These are phyloP conservation scores for Cordyceps javanica DNA, from an alignment of 2,329 filamentous ascomycete species.

Conservation along the genomic window DNA sequence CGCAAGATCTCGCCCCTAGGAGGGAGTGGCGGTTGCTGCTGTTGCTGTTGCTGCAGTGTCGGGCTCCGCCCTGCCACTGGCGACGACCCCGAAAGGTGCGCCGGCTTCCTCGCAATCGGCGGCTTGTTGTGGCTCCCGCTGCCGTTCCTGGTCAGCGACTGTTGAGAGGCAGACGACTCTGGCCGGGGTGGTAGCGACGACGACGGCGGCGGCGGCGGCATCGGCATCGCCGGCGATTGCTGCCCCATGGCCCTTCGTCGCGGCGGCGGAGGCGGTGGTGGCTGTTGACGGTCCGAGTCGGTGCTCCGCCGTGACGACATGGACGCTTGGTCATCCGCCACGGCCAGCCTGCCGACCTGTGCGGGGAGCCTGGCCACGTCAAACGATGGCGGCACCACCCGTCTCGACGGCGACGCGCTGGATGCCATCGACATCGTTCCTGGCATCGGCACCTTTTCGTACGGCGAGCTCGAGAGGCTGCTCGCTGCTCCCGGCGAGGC, in stretches of 20 bases:
- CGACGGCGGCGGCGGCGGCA: conserved; percentile 15
- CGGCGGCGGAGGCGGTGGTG: conserved; percentile 24
- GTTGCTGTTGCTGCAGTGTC: neutral
- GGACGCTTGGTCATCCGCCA: conserved; percentile 29
- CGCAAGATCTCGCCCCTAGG: neutral
- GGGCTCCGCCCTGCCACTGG: conserved; percentile 21
- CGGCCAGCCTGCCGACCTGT: conserved; percentile 38
- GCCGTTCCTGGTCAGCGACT: neutral
- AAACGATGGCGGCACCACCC: conserved; percentile 45
- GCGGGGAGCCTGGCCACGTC: conserved; percentile 41
- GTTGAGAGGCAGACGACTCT: conserved; percentile 27
- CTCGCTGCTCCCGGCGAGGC: conserved; percentile 46
- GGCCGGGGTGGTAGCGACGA: conserved; percentile 26
- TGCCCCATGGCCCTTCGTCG: conserved; percentile 18
- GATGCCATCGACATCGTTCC: conserved; percentile 36
- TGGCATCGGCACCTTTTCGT: conserved; percentile 51
- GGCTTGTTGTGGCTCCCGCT: conserved; percentile 33
- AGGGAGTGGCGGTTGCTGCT: conserved; percentile 1
- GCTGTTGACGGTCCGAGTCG: conserved; percentile 7
- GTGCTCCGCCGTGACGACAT: neutral
- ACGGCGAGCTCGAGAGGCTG: conserved; percentile 53
- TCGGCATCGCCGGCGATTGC: conserved; percentile 18
- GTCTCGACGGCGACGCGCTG: conserved; percentile 35
- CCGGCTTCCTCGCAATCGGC: conserved; percentile 58
- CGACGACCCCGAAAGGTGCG: conserved; percentile 36